Conservation (phyloP, 495 filamentous ascomycete genomes). For the Trichoderma asperelloides region DNA sequence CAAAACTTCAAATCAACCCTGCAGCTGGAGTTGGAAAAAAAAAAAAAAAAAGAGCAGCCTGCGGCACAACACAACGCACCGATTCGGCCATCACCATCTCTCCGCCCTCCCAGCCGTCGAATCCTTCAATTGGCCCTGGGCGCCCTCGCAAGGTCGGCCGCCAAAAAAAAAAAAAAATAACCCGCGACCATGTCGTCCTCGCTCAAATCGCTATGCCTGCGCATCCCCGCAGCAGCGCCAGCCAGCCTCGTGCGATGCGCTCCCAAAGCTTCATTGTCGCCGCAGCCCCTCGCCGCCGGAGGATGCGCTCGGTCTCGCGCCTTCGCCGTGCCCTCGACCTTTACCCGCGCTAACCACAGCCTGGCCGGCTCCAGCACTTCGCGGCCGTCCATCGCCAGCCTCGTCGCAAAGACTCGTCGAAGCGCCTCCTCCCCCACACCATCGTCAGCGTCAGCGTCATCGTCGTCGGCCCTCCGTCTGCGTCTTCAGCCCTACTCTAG, state of each 20-base stretch:
- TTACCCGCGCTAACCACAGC: not conserved
- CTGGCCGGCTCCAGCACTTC: not conserved
- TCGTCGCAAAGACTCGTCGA: conserved; percentile 7
- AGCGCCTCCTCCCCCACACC: not conserved
- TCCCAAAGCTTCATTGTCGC: not conserved
- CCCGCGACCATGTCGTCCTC: not conserved
- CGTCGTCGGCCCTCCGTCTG: not conserved
- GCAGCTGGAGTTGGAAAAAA: not conserved
- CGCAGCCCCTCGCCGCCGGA: not conserved
- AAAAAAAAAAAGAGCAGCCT: not conserved
- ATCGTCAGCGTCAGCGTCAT: not conserved
- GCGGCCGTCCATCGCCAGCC: conserved; percentile 1
- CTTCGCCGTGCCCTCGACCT: not conserved
- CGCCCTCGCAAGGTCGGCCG: too few relatives aligned
- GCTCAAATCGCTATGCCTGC: not conserved
- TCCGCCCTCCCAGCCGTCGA: not conserved
- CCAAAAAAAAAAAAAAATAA: too few relatives aligned
- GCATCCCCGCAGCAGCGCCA: conserved; percentile 2
- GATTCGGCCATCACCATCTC: not conserved
- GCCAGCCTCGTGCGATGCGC: not conserved
- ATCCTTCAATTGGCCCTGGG: not conserved
- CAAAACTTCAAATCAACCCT: not conserved
- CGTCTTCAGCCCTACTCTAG: conserved; percentile 19
- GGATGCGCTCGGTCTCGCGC: not conserved
- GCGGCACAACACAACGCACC: not conserved